These are phyloP conservation scores for Epichloe gansuensis DNA, from an alignment of 2,329 filamentous ascomycete genomes.

Conservation along the genomic window DNA sequence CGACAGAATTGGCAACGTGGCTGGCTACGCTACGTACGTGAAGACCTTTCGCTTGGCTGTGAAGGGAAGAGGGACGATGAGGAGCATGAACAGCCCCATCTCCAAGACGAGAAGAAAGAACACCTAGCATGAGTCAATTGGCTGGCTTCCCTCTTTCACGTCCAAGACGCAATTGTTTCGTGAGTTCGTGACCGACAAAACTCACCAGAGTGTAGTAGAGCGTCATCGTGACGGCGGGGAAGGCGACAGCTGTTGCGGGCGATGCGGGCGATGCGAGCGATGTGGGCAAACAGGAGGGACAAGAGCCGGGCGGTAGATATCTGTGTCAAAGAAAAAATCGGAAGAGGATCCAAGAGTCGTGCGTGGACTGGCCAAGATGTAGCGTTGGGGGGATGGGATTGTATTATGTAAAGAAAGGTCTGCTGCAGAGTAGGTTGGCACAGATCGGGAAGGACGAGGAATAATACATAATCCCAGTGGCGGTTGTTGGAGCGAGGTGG, in stretches of 20 bases:
- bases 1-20: slow-evolving; percentile 8
- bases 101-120: slow-evolving; percentile 72
- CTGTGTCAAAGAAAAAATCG: no score
- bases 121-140: slow-evolving; percentile 41
- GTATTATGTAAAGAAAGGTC: background rate
- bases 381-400: background rate
- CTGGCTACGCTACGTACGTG: slow-evolving; percentile 35
- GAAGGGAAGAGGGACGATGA: slow-evolving; percentile 83
- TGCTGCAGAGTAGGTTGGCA: background rate
- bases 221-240: slow-evolving; percentile 32
- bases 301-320: no score
- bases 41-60: slow-evolving; percentile 75
- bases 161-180: no score
- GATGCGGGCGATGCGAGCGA: no score
- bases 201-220: slow-evolving; percentile 44
- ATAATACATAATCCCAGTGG: background rate
- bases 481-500: slow-evolving; percentile 14
- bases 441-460: background rate
- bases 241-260: slow-evolving; percentile 8
- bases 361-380: background rate
- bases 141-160: background rate
- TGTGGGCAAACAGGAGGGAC: background rate
- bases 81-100: slow-evolving; percentile 68
- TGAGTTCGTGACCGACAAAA: background rate
- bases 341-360: background rate